Evolutionary conservation across 2,329 filamentous ascomycete genomes (phyloP), one percentile per base, ranked within the genome.

Genomic region (Hypocrella siamensis): DNA sequence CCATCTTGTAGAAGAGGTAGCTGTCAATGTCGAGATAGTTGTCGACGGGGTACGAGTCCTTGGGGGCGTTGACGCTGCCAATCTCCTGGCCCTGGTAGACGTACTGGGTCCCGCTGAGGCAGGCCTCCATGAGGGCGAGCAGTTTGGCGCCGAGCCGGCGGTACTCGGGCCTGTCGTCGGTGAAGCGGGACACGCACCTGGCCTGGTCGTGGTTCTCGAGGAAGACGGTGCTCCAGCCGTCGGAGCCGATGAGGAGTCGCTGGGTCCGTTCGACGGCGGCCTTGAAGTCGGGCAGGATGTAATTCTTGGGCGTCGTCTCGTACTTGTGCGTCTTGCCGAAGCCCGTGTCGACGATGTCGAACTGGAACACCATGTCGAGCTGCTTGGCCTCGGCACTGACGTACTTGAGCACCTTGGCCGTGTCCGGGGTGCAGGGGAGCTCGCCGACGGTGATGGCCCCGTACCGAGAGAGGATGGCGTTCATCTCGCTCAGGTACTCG

Each of bases 361-460:
- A 75, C 40, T 74, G 70, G 49, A 81, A 80, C 2, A 79, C 70
- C 76, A 80, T 81, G 46, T 72, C 67, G 30, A 81, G 53, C 48
- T 79, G 67, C 36, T 64, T 63, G 34, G 69, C 65, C 18, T 61
- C 52, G 1, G 68, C 63, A 3, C 65, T 63, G 11, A 79, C 70
- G 39, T 76, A 79, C 14, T 60, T 46, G 6, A 79, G 50, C 2
- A 79, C 71, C 24, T 68, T 58, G 4, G 52, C 49, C 18, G 65
- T 60, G 34, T 76, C 65, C 0, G 68, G 72, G 0, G 75, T 77
- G 41, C 67, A 54, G 0, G 75, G 73, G 17, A 79, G 65, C 51
- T 83, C 78, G 30, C 78, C 78, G 0, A 82, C 75, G 0, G 75
- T 80, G 50, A 82, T 69, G n/a, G 71, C 67, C 34, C 70, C 66